Base-by-base conservation (phyloP, 2,329 filamentous ascomycete species). In the Cercospora sesami region DNA sequence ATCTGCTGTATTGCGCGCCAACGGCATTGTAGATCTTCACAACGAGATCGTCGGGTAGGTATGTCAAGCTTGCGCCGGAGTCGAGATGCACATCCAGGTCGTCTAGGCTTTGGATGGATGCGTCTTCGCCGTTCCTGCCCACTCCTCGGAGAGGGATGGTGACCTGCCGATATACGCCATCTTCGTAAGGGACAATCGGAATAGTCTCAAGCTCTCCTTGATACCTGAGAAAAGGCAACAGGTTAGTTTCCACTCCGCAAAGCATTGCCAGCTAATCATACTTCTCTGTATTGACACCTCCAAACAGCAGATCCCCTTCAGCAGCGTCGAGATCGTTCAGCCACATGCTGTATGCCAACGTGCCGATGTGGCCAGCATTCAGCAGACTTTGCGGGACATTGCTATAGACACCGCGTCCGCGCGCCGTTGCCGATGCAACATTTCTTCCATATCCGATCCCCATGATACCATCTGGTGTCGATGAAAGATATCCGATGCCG, bases 391-490 rank as follows among this genome's bases (percentile, higher is more conserved):
- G 85, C n/a, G 92, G 83, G 42, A 94, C 81, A 75, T 91, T 87
- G 28, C 83, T 78, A 72, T 88, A 89, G n/a, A 81, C 76, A 26
- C 77, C 78, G 5, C 84, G 82, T 7, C 83, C 85, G 10, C 51
- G 33, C 12, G 31, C 33, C 69, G 86, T 83, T 60, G 84, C 84
- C 53, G 91, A 87, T 74, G 90, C 87, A 14, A 90, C 91, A 77
- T 96, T 95, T 68, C 84, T 78, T 0, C 85, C 78, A 78, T 96
- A 97, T 6, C 94, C 94, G 69, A 97, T 90, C 23, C 94, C 94
- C 26, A 97, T 79, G 42, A 97, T 92, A 45, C 92, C 92, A 78
- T 95, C 78, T 33, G 75, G 66, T 5, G 86, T 87, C 45, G 75
- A 81, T 2, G 86, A 88, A 0, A 72, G 76, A 76, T 93, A 92